A percentile compares a stretch with the other conserved stretches of the same genome.
Evolutionary conservation across 257 asterid genomes (phyloP).

Genomic region (Solanum pimpinellifolium): DNA sequence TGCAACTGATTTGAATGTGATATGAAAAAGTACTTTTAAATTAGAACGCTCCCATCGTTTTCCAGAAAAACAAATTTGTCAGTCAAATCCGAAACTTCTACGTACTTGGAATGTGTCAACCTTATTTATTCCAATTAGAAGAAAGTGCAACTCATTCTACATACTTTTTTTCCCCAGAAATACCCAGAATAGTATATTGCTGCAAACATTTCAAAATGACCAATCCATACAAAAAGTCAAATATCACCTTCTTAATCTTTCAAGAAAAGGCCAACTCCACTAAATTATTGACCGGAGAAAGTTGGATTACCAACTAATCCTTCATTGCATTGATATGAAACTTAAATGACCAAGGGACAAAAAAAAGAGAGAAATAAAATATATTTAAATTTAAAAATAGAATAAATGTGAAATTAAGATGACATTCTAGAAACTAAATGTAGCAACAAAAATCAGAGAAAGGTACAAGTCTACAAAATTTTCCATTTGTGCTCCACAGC

Average conservation of each 20-base stretch:
- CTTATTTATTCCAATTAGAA: background rate
- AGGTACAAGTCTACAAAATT: slow-evolving; percentile 26
- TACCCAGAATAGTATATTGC: background rate
- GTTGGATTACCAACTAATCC: background rate
- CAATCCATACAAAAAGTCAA: background rate
- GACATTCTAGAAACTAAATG: background rate
- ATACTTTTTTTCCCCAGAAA: background rate
- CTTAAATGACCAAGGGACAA: background rate
- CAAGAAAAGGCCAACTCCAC: background rate
- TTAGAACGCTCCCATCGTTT: background rate
- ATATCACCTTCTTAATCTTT: background rate
- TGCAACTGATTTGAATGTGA: background rate
- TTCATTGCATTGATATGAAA: background rate
- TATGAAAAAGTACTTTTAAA: background rate
- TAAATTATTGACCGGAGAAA: background rate
- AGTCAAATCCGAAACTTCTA: background rate
- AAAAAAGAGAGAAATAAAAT: background rate
- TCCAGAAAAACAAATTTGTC: background rate
- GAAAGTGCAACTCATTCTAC: background rate
- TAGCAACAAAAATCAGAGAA: background rate
- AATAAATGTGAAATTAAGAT: background rate
- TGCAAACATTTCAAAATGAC: background rate
- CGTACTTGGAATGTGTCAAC: background rate
- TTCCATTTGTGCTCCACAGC: slow-evolving; percentile 66
- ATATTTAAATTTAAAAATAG: background rate